Conservation (phyloP, 1,284 basidiomycete genomes). For the Ganoderma resinaceum region DNA sequence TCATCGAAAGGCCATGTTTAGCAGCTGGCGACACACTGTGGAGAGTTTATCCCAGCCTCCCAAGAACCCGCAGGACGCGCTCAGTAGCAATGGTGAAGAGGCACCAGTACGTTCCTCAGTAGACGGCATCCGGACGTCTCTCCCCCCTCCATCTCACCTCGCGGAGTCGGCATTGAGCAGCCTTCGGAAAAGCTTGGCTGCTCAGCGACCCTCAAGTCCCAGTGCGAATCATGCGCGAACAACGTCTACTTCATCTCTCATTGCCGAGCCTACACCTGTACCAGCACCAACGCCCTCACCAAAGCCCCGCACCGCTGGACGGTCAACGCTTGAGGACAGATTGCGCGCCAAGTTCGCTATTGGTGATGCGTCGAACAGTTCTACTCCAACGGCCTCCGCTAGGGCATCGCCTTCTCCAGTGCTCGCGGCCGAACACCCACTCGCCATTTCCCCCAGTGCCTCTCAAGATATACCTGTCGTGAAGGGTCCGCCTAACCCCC, state of each 20-base stretch:
- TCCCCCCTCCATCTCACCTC: conserved; percentile 55
- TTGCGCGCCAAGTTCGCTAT: conserved; percentile 65
- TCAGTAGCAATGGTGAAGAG: conserved; percentile 24
- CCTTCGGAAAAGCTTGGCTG: conserved; percentile 65
- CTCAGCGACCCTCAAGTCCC: conserved; percentile 58
- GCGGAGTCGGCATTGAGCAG: conserved; percentile 66
- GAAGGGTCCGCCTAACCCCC: conserved; percentile 35
- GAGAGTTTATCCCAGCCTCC: conserved; percentile 39
- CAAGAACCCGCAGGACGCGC: conserved; percentile 38
- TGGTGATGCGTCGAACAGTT: conserved; percentile 58
- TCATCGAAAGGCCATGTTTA: conserved; percentile 27
- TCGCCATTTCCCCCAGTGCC: conserved; percentile 34
- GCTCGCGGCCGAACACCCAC: conserved; percentile 41
- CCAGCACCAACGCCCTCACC: conserved; percentile 27
- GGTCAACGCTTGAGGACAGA: conserved; percentile 70
- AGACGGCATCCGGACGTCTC: conserved; percentile 34
- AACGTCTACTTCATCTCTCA: conserved; percentile 9
- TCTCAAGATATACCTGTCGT: conserved; percentile 41
- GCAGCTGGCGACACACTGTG: conserved; percentile 39
- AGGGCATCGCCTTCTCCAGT: conserved; percentile 51
- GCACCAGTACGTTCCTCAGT: conserved; percentile 31
- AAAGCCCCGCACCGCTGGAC: conserved; percentile 30
- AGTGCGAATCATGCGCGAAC: conserved; percentile 19
- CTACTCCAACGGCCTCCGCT: conserved; percentile 50
- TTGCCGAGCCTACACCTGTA: conserved; percentile 25